phyloP scores from a whole-genome alignment of 352 stramenopile genomes.

The Phytophthora foliorum region DNA sequence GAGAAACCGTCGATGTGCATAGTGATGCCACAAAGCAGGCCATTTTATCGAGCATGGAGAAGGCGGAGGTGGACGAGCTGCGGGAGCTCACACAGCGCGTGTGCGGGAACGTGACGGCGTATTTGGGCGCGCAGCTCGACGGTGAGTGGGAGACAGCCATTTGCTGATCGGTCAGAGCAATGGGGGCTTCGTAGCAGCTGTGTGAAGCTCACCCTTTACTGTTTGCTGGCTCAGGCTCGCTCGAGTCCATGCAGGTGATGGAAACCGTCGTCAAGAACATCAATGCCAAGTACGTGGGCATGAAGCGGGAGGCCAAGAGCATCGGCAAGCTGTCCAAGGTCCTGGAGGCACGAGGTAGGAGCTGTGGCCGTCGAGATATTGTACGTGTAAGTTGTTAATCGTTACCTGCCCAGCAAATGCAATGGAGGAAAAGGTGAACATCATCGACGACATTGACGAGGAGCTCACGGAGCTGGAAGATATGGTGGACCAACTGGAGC shows the following conservation, averaged over 20 bases:
- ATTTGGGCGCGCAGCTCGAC: slow-evolving; percentile 72
- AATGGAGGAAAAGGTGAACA: slow-evolving; percentile 81
- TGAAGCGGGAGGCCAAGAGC: slow-evolving; percentile 65
- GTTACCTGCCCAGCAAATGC: slow-evolving; percentile 41
- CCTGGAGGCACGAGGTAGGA: slow-evolving; percentile 73
- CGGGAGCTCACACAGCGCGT: slow-evolving; percentile 69
- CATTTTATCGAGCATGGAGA: slow-evolving; percentile 56
- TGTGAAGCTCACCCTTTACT: background rate
- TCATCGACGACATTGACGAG: slow-evolving; percentile 87
- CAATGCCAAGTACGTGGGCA: slow-evolving; percentile 70
- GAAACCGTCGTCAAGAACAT: slow-evolving; percentile 68
- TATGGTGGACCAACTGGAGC: slow-evolving; percentile 88
- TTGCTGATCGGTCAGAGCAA: background rate
- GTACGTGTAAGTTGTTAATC: background rate
- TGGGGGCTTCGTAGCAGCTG: background rate
- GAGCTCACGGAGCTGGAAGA: slow-evolving; percentile 89
- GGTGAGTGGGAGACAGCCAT: slow-evolving; percentile 38
- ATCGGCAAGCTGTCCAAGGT: slow-evolving; percentile 75
- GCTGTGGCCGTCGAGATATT: background rate
- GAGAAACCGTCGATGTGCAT: slow-evolving; percentile 12
- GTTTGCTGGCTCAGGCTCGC: slow-evolving; percentile 53
- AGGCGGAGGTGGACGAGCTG: slow-evolving; percentile 64
- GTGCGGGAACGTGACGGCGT: slow-evolving; percentile 74
- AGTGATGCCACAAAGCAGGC: slow-evolving; percentile 11
- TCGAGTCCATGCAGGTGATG: slow-evolving; percentile 81